These are phyloP conservation scores for Fusarium brevicatenulatum DNA, from an alignment of 2,329 filamentous ascomycete genomes.

Conservation along the genomic window DNA sequence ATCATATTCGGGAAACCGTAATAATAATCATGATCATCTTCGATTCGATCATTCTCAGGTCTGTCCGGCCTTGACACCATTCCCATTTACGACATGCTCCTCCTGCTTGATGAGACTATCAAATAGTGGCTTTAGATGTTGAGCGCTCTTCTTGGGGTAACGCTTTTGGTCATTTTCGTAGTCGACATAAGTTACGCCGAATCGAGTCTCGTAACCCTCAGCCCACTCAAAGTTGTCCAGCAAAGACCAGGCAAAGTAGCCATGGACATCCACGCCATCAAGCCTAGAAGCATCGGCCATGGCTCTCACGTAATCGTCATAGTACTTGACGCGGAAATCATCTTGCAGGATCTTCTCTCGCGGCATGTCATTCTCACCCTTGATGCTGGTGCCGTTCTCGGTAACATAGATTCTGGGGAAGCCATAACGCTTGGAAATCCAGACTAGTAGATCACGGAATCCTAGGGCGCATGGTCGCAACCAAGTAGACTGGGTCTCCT, in stretches of 20 bases:
- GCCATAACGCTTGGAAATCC: conserved; percentile 81
- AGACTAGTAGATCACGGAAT: conserved; percentile 80
- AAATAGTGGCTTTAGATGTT: conserved; percentile 76
- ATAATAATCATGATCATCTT: conserved; percentile 6
- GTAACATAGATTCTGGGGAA: conserved; percentile 86
- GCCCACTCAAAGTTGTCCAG: conserved; percentile 95
- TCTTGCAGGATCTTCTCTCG: conserved; percentile 79
- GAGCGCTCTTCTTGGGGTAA: conserved; percentile 85
- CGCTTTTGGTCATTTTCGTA: conserved; percentile 83
- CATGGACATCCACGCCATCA: conserved; percentile 81
- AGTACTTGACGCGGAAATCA: conserved; percentile 84
- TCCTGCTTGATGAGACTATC: conserved; percentile 74
- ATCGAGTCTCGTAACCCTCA: conserved; percentile 88
- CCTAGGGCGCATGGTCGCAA: conserved; percentile 78
- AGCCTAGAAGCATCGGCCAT: conserved; percentile 76
- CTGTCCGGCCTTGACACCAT: conserved; percentile 25
- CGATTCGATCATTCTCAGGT: conserved; percentile 1
- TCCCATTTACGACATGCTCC: conserved; percentile 23
- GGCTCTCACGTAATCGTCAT: conserved; percentile 78
- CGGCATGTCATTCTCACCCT: conserved; percentile 81
- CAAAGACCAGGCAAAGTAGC: conserved; percentile 88
- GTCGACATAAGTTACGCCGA: conserved; percentile 86
- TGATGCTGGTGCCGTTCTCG: conserved; percentile 87
- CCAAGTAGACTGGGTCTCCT: conserved; percentile 86
- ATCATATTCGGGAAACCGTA: conserved; percentile 6